Conservation (phyloP, 257 asterid genomes). For the Ilex asprella region DNA sequence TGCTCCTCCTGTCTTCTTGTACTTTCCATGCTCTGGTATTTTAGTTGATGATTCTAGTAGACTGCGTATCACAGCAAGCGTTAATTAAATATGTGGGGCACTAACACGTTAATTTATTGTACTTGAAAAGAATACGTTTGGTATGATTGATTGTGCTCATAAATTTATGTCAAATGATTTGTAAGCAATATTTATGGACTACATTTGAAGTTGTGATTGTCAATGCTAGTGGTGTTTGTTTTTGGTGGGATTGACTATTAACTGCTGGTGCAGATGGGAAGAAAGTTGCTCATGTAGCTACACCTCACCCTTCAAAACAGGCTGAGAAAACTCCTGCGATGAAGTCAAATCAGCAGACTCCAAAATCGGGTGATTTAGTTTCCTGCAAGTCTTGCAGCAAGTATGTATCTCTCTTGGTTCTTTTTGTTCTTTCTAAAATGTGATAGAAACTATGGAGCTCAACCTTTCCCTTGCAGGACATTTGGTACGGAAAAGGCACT, state of each 20-base stretch:
- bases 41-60: too few species aligned
- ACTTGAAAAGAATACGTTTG: too few species aligned
- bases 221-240: background rate
- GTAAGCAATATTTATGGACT: background rate
- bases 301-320: constrained; percentile 84
- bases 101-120: too few species aligned
- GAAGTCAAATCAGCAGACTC: constrained; percentile 53
- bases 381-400: constrained; percentile 59
- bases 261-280: constrained; percentile 50
- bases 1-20: too few species aligned
- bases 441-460: background rate
- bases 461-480: constrained; percentile 27
- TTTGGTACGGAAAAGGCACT: constrained; percentile 47
- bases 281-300: constrained; percentile 72
- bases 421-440: background rate
- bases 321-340: constrained; percentile 57
- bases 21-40: too few species aligned
- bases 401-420: constrained; percentile 13
- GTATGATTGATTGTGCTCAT: background rate
- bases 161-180: background rate
- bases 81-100: too few species aligned
- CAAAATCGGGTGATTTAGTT: constrained; percentile 51
- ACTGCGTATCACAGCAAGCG: too few species aligned
- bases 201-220: background rate
- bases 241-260: background rate